Evolutionary conservation across 2,329 filamentous ascomycete species (phyloP).

Genomic region (Parafenestella ontariensis): DNA sequence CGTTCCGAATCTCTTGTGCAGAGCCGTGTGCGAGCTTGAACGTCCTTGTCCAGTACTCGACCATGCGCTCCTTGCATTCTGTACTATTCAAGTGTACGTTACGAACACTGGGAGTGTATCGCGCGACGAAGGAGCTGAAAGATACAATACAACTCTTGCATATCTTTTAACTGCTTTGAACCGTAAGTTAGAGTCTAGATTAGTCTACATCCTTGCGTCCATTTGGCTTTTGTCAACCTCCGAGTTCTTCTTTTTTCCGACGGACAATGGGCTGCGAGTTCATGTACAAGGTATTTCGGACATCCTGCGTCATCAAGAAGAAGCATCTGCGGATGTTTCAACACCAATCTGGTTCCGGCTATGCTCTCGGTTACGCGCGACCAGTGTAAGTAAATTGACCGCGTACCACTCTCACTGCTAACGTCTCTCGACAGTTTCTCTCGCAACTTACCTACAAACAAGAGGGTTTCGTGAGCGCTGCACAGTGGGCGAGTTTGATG

Average conservation of each 20-base stretch:
- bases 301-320: no score
- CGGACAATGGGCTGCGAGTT: neutral
- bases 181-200: neutral
- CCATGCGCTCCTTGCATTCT: conserved; percentile 9
- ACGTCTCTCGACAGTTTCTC: conserved; percentile 5
- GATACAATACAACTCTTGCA: no score
- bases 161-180: no score
- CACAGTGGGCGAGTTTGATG: neutral
- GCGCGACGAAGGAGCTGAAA: neutral
- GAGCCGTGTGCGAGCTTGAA: conserved; percentile 2
- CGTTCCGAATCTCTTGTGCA: no score
- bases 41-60: conserved; percentile 2
- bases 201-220: conserved; percentile 5
- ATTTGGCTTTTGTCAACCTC: conserved; percentile 9
- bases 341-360: no score
- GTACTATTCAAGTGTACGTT: conserved; percentile 6
- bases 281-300: no score
- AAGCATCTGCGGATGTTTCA: no score
- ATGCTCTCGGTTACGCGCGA: no score
- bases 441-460: neutral
- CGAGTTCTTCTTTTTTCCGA: conserved; percentile 12
- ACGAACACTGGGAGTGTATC: conserved; percentile 1
- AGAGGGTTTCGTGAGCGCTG: neutral
- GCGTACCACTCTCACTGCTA: conserved; percentile 3
- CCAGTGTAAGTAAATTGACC: neutral